Evolutionary conservation across 805 yeast species (phyloP), one percentile per base, ranked within the genome.

Genomic region (Naumovozyma baii): DNA sequence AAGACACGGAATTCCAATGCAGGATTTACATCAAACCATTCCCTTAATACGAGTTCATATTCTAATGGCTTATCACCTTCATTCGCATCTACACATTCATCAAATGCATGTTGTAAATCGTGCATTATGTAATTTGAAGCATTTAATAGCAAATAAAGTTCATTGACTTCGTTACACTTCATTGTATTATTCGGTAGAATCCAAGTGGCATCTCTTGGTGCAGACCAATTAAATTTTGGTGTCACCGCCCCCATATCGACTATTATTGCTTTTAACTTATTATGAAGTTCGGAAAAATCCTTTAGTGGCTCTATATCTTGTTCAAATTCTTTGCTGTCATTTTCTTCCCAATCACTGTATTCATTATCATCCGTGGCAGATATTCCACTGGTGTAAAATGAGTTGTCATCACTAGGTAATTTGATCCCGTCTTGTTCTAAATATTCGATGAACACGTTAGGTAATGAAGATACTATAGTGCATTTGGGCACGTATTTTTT

Each of bases 141-240:
- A 52, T 90, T 90, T 39, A 92, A 62, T 7, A 92, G 61, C 36
- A 92, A 58, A 47, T 87, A 92, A 0, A 92, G 63, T 47, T 92
- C 99, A 30, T 79, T 72, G 0, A 81, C 76, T 25, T 70, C 72
- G 13, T 63, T 67, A 53, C 97, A 88, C 52, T 75, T 72, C 72
- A 82, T 73, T 2, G 84, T 71, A 51, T 85, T 83, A 25, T 82
- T 77, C 2, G 92, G 72, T 52, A 83, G 63, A 16, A 92, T 90
- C 98, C 97, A 92, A 0, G 79, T 74, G 1, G 97, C 84, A 62
- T 92, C 99, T 54, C 79, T 80, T 1, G 99, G 98, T 1, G 96
- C 83, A 1, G 96, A 86, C 98, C 98, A 92, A 66, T 92, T 92
- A 49, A 90, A 65, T 54, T 92, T 92, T 1, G 97, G 97, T 1